Evolutionary conservation across 805 yeast genomes (phyloP), one percentile per base, ranked within the genome.

Genomic region (Saccharomycopsis guyanensis): DNA sequence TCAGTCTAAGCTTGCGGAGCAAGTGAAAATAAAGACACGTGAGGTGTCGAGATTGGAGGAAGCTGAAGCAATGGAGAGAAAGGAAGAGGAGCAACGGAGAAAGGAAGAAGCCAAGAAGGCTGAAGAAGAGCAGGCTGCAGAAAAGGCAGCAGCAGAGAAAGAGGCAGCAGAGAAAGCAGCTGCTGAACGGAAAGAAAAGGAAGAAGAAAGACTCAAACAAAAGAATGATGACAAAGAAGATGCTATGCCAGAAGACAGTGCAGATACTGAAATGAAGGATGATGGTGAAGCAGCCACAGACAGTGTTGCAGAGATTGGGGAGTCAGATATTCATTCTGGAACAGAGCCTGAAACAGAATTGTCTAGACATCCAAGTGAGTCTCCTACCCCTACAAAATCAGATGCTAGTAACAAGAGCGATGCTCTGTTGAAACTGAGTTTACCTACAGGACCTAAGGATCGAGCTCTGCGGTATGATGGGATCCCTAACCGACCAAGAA

Each of bases 1-100:
- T 2, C 58, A 54, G 29, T 7, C 29, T 10, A 25, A 24, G 51
- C 45, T 32, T 48, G 43, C 24, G 50, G 54, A 20, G 29, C 29
- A 25, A 25, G 29, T 25, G 29, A 25, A 25, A 10, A 25, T 25
- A 6, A 25, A 25, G 29, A 7, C 29, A 6, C 6, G 29, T 7
- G 29, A 25, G 29, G 10, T 25, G 29, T 6, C 29, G 6, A 6
- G 29, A 10, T 6, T 10, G 10, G 29, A 25, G 6, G 29, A 25
- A 25, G 29, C 29, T 25, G 29, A 10, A 6, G 6, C 29, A 10
- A 25, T 22, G 24, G 10, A 23, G 20, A 23, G 19, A 39, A 39
- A 24, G 10, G 29, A 24, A 3, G 44, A 40, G 20, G 44, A 23
- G n/a, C 16, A 42, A 24, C 38, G 10, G 43, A 4, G 12, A 31